Percentiles rank a stretch among this genome's conserved stretches.
phyloP scores from a whole-genome alignment of 768 basidiomycete species.

The Termitomyces sp. region DNA sequence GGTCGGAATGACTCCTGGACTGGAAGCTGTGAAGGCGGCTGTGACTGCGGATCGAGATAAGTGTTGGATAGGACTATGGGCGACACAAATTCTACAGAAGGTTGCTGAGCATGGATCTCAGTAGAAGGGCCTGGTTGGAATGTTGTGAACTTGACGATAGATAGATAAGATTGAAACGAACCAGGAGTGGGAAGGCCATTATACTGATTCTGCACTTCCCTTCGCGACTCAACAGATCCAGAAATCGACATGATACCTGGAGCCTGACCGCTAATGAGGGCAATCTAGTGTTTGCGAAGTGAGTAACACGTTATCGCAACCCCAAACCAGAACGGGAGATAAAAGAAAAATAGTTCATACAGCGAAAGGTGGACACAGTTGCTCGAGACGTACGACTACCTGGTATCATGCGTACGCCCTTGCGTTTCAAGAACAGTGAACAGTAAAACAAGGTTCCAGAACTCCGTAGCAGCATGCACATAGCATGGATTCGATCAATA shows the following conservation, averaged over 20 bases:
- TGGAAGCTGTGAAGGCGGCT: slow-evolving; percentile 7
- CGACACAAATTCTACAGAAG: slow-evolving; percentile 51
- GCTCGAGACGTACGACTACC: neutral
- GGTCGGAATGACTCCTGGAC: slow-evolving; percentile 16
- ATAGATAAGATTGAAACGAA: slow-evolving; percentile 23
- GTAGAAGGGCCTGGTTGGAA: slow-evolving; percentile 48
- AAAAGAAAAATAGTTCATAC: neutral
- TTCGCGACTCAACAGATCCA: slow-evolving; percentile 23
- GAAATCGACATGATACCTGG: slow-evolving; percentile 28
- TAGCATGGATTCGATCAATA: neutral
- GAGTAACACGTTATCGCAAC: neutral
- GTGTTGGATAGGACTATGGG: slow-evolving; percentile 51
- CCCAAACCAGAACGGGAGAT: neutral
- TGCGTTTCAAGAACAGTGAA: neutral
- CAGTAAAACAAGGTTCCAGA: too few relatives aligned
- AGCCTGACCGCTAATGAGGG: slow-evolving; percentile 54
- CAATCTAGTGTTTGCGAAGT: slow-evolving; percentile 40
- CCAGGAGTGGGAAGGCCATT: slow-evolving; percentile 66
- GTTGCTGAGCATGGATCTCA: slow-evolving; percentile 57
- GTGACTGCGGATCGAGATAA: slow-evolving; percentile 16
- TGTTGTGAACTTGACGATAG: neutral
- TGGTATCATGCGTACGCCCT: neutral
- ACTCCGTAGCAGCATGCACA: neutral
- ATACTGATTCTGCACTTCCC: slow-evolving; percentile 26
- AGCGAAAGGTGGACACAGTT: neutral